phyloP scores from a whole-genome alignment of 1,139 yeast species.

The Hemisphaericaspora xylofermentans region DNA sequence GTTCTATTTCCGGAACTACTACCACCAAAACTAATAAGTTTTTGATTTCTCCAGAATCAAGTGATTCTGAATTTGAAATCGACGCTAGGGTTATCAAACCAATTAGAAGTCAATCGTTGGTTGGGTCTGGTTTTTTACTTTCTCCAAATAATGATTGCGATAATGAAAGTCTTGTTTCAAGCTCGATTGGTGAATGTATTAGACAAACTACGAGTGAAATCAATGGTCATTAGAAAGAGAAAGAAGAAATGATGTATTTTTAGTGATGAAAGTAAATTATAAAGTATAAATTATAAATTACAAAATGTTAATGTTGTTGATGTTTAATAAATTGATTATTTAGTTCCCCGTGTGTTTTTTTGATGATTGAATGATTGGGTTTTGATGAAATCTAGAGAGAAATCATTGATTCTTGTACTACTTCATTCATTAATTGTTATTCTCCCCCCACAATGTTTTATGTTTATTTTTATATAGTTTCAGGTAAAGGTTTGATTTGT shows the following conservation, averaged over 20 bases:
- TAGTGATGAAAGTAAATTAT: background rate
- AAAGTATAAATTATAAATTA: background rate
- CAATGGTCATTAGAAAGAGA: constrained; percentile 23
- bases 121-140: background rate
- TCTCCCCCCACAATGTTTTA: too few relatives aligned
- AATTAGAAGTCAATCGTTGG: background rate
- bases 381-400: too few relatives aligned
- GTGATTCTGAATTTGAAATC: constrained; percentile 26
- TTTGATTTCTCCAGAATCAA: constrained; percentile 30
- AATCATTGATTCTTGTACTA: too few relatives aligned
- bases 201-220: constrained; percentile 41
- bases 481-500: too few relatives aligned
- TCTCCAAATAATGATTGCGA: constrained; percentile 10
- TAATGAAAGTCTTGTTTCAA: constrained; percentile 37
- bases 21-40: constrained; percentile 21
- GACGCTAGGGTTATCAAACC: constrained; percentile 1
- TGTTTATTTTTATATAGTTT: too few relatives aligned
- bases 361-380: too few relatives aligned
- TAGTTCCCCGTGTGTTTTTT: too few relatives aligned
- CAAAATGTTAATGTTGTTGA: background rate
- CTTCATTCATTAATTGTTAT: too few relatives aligned
- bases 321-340: too few relatives aligned
- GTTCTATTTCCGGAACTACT: too few relatives aligned
- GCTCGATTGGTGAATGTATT: constrained; percentile 42
- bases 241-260: background rate